These are phyloP conservation scores for Gardenia jasminoides DNA, from an alignment of 257 asterid genomes.

Conservation along the genomic window DNA sequence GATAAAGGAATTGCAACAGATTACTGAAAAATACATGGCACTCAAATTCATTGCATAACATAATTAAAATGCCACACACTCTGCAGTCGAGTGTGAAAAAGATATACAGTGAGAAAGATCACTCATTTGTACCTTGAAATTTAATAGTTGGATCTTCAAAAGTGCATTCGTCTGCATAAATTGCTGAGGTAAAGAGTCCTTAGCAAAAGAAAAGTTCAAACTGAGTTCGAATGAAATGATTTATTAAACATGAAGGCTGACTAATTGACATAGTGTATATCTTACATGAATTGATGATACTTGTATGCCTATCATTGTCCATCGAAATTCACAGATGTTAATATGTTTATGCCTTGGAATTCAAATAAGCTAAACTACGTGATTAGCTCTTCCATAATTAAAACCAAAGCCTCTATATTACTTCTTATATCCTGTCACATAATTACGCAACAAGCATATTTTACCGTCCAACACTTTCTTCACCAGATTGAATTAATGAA, in stretches of 20 bases:
- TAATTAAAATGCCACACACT: background rate
- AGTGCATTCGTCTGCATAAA: conserved; percentile 73
- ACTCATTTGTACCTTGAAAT: conserved; percentile 52
- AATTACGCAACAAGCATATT: no score
- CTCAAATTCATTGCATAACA: background rate
- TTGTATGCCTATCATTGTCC: background rate
- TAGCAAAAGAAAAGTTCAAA: conserved; percentile 19
- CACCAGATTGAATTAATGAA: no score
- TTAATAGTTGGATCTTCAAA: conserved; percentile 91
- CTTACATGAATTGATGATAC: background rate
- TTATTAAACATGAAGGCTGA: background rate
- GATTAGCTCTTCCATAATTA: background rate
- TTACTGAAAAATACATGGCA: background rate
- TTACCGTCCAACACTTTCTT: no score
- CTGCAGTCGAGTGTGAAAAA: conserved; percentile 11
- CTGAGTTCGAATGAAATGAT: conserved; percentile 16
- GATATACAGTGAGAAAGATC: conserved; percentile 1
- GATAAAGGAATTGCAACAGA: background rate
- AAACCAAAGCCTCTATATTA: background rate
- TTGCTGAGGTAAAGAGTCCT: conserved; percentile 64
- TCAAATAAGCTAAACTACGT: background rate
- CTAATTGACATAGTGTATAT: background rate
- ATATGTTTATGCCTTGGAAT: background rate
- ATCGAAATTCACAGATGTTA: background rate
- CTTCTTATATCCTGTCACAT: no score